Percentiles rank a stretch among this genome's conserved stretches.
Evolutionary conservation across 2,329 filamentous ascomycete species (phyloP).

Genomic region (Aureobasidium sp.): DNA sequence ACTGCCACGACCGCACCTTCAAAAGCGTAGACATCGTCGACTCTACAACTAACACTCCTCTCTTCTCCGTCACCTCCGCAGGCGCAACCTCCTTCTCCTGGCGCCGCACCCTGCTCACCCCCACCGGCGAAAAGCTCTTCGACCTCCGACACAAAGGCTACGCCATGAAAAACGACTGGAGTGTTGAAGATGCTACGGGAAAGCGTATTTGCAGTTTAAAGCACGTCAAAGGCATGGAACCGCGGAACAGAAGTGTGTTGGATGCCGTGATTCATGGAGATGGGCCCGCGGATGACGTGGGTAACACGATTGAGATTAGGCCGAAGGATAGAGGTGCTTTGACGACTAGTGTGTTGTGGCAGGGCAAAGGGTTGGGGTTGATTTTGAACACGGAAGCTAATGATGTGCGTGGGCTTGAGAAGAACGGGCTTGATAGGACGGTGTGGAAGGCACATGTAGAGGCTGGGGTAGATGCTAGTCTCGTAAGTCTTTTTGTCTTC

Average conservation of each 20-base stretch:
- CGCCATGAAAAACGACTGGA: neutral
- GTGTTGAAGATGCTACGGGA: neutral
- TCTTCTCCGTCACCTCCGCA: neutral
- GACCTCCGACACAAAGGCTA: constrained; percentile 2
- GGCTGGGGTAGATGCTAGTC: neutral
- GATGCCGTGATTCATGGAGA: neutral
- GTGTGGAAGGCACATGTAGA: neutral
- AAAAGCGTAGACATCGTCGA: neutral
- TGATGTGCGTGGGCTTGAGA: neutral
- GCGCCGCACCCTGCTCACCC: neutral
- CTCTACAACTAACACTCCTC: neutral
- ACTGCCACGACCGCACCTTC: constrained; percentile 1
- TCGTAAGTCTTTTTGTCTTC: neutral
- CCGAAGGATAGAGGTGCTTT: neutral
- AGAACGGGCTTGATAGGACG: neutral
- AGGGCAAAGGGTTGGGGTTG: neutral
- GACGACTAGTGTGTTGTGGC: neutral
- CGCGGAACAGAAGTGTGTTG: neutral
- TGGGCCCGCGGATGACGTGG: neutral
- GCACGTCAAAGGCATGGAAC: neutral
- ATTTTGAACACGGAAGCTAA: neutral
- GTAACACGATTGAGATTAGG: neutral
- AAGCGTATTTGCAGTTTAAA: neutral
- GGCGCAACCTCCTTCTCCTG: neutral
- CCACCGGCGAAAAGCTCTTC: neutral